phyloP scores from a whole-genome alignment of 352 stramenopile genomes.

The Phytopythium ostracodes region DNA sequence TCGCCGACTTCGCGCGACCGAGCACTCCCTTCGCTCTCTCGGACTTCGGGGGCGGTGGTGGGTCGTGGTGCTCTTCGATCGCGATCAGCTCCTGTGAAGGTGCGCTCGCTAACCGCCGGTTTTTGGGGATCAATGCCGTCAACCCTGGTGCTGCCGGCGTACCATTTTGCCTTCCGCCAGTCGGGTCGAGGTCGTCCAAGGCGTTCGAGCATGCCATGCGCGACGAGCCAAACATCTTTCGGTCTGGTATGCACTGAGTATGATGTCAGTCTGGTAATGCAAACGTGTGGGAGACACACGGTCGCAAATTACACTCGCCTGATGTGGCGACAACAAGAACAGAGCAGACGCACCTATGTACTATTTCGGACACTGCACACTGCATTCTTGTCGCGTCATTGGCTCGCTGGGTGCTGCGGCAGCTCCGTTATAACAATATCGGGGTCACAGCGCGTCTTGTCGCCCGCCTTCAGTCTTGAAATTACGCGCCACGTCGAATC shows the following conservation, averaged over 20 bases:
- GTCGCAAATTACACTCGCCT: too few relatives aligned
- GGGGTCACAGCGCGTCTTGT: too few relatives aligned
- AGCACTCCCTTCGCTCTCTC: neutral
- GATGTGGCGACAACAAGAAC: too few relatives aligned
- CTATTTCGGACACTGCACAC: too few relatives aligned
- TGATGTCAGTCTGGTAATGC: too few relatives aligned
- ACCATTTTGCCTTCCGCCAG: neutral
- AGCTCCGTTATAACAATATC: too few relatives aligned
- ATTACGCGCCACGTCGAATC: too few relatives aligned
- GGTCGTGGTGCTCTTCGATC: neutral
- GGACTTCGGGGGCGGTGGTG: neutral
- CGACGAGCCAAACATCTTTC: neutral
- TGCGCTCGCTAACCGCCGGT: neutral
- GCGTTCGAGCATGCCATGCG: neutral
- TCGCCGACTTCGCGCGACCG: neutral
- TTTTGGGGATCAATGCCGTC: neutral
- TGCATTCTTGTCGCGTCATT: too few relatives aligned
- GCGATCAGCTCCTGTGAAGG: neutral
- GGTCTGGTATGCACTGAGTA: neutral
- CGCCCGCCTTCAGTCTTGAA: too few relatives aligned
- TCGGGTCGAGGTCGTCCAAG: neutral
- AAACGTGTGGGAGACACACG: too few relatives aligned
- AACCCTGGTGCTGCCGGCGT: neutral
- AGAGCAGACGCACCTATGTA: too few relatives aligned
- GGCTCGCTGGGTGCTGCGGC: too few relatives aligned